A percentile compares a stretch with the other conserved stretches of the same genome.
Evolutionary conservation across 2,329 filamentous ascomycete genomes (phyloP).

Genomic region (Pseudogymnoascus sp.): DNA sequence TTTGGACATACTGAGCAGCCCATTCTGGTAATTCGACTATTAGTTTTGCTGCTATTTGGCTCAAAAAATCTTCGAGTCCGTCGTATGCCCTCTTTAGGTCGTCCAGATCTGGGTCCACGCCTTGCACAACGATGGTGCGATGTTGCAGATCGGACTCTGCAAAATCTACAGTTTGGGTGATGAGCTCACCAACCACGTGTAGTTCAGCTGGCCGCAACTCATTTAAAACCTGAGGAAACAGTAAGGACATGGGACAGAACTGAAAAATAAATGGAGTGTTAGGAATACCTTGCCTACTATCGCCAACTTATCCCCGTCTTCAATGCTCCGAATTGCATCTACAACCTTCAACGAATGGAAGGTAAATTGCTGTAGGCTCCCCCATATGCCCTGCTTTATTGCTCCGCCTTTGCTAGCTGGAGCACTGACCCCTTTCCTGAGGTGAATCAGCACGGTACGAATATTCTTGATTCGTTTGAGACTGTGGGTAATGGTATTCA

Average conservation of each 20-base stretch:
- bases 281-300: constrained; percentile 44
- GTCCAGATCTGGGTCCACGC: constrained; percentile 69
- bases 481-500: constrained; percentile 49
- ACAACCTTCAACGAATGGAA: constrained; percentile 62
- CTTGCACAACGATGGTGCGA: constrained; percentile 63
- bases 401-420: constrained; percentile 24
- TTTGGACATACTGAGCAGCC: constrained; percentile 46
- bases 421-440: constrained; percentile 69
- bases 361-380: constrained; percentile 61
- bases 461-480: constrained; percentile 71
- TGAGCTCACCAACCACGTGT: constrained; percentile 57
- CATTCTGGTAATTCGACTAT: constrained; percentile 52
- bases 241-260: background rate
- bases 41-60: constrained; percentile 56
- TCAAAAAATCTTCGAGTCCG: constrained; percentile 66
- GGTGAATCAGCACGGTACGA: constrained; percentile 54
- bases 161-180: constrained; percentile 73
- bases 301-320: constrained; percentile 41
- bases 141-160: constrained; percentile 62
- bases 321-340: constrained; percentile 51
- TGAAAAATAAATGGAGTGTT: background rate
- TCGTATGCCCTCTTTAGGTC: constrained; percentile 68
- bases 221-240: constrained; percentile 42
- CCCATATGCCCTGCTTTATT: constrained; percentile 63
- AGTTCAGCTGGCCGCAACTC: constrained; percentile 51